Percentiles rank a stretch among this genome's conserved stretches.
Evolutionary conservation across 2,329 filamentous ascomycete genomes (phyloP).

Genomic region (Fusarium staphyleae): DNA sequence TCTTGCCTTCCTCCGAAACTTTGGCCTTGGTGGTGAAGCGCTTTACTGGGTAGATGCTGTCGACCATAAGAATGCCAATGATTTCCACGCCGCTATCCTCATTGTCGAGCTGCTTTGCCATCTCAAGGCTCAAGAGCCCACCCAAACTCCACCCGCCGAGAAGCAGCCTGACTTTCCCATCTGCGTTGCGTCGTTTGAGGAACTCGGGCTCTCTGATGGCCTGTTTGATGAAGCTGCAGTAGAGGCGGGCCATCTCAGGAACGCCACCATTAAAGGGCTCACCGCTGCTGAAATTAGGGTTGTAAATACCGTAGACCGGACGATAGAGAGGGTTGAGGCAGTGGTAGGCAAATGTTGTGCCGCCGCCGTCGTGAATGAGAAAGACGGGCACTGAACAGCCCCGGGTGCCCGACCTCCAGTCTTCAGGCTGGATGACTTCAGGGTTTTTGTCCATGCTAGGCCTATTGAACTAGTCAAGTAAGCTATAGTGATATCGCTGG

Average conservation of each 20-base stretch:
- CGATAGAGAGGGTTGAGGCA: constrained; percentile 58
- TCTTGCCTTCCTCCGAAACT: constrained; percentile 42
- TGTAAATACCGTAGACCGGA: constrained; percentile 61
- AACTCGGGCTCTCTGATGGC: constrained; percentile 45
- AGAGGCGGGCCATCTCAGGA: constrained; percentile 61
- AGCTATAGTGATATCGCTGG: not conserved
- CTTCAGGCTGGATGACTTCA: constrained; percentile 46
- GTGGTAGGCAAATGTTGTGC: constrained; percentile 65
- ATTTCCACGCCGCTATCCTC: constrained; percentile 51
- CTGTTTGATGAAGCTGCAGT: constrained; percentile 54
- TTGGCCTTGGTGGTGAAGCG: constrained; percentile 34
- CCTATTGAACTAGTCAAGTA: not conserved
- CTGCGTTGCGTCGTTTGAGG: constrained; percentile 35
- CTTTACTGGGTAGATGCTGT: constrained; percentile 52
- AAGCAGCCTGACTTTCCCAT: constrained; percentile 50
- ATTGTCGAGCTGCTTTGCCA: constrained; percentile 53
- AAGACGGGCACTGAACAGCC: constrained; percentile 55
- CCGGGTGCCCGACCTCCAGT: constrained; percentile 38
- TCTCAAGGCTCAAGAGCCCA: constrained; percentile 59
- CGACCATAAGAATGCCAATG: constrained; percentile 60
- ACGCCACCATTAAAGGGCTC: constrained; percentile 59
- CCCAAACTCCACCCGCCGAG: constrained; percentile 65
- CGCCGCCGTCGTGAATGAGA: constrained; percentile 67
- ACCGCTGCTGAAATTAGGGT: constrained; percentile 58
- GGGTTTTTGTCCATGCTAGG: constrained; percentile 41